These are phyloP conservation scores for Glycine soja DNA, from an alignment of 306 rosid genomes.

Conservation along the genomic window DNA sequence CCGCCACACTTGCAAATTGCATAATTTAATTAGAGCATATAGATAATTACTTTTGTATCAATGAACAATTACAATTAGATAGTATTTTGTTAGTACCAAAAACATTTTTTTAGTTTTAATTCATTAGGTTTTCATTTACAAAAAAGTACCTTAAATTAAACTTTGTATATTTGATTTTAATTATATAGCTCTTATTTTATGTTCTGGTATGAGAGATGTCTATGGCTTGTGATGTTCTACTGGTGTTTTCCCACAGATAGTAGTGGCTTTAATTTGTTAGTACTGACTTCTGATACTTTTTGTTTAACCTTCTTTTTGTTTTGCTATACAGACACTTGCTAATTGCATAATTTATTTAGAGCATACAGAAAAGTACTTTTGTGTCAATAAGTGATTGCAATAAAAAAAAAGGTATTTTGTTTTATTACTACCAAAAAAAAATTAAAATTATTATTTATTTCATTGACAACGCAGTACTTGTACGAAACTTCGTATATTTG, in stretches of 20 bases:
- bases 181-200: neutral
- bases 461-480: neutral
- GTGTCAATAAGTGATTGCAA: neutral
- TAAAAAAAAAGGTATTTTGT: neutral
- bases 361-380: neutral
- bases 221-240: neutral
- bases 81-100: neutral
- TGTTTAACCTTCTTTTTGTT: neutral
- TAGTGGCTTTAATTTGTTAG: neutral
- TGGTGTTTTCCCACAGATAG: neutral
- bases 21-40: slow-evolving; percentile 3
- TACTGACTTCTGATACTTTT: neutral
- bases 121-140: neutral
- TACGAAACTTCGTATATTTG: neutral
- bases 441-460: neutral
- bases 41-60: neutral
- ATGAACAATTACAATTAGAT: slow-evolving; percentile 1
- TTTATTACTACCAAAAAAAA: neutral
- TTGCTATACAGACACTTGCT: neutral
- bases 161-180: neutral
- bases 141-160: neutral
- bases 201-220: neutral
- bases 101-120: neutral
- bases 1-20: slow-evolving; percentile 16
- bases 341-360: neutral